Evolutionary conservation across 139 green algal species (phyloP).

Genomic region (Asterochloris erici): DNA sequence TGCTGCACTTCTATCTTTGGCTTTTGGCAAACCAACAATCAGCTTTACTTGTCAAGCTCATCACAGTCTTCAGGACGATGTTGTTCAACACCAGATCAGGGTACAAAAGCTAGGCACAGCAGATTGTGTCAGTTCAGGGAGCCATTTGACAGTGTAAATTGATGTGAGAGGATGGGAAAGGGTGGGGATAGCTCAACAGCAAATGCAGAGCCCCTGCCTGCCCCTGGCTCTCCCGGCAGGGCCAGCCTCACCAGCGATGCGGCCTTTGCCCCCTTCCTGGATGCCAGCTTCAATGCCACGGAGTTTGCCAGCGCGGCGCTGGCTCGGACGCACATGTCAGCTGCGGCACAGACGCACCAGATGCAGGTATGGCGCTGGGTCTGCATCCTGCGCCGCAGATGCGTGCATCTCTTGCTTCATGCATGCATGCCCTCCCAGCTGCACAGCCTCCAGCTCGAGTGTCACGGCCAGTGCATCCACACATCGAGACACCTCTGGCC

Average conservation of each 20-base stretch:
- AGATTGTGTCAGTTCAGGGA: too few relatives aligned
- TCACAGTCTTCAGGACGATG: too few relatives aligned
- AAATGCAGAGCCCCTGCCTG: too few relatives aligned
- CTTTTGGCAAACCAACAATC: too few relatives aligned
- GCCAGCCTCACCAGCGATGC: neutral
- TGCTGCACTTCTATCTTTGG: too few relatives aligned
- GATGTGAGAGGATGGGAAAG: slow-evolving; percentile 3
- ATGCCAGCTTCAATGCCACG: slow-evolving; percentile 19
- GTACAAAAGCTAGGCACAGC: too few relatives aligned
- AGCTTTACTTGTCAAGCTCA: too few relatives aligned
- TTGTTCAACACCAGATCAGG: too few relatives aligned
- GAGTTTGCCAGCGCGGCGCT: slow-evolving; percentile 27
- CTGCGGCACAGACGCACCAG: neutral
- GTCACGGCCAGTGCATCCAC: neutral
- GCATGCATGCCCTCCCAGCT: neutral
- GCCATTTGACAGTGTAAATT: too few relatives aligned
- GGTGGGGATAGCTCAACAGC: neutral
- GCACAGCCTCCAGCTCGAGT: too few relatives aligned
- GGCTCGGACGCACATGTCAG: slow-evolving; percentile 3
- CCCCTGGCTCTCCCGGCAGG: neutral
- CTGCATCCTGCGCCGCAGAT: neutral
- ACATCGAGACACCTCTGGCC: neutral
- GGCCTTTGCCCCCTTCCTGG: slow-evolving; percentile 29
- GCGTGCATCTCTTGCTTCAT: neutral
- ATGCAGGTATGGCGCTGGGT: neutral